Conservation (phyloP, 164 flowering plant genomes). For the Magnolia sinica region DNA sequence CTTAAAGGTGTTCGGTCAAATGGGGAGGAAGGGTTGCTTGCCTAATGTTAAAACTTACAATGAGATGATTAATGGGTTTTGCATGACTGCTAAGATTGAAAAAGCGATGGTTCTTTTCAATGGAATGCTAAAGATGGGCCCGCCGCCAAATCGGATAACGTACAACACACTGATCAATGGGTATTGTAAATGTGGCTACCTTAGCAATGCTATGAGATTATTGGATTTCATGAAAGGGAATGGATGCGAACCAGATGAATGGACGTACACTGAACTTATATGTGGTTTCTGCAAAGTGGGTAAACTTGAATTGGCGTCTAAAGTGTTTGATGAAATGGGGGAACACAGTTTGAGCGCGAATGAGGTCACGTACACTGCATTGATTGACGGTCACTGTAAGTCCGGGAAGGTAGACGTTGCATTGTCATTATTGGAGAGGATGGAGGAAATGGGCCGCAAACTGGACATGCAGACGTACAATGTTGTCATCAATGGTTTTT, state of each 20-base stretch:
- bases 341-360: constrained; percentile 51
- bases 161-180: constrained; percentile 71
- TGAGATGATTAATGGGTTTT: constrained; percentile 56
- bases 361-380: constrained; percentile 45
- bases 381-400: constrained; percentile 76
- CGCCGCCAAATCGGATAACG: constrained; percentile 58
- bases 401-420: constrained; percentile 53
- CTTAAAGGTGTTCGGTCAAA: constrained; percentile 46
- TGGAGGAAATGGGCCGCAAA: constrained; percentile 43
- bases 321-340: constrained; percentile 46
- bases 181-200: constrained; percentile 40
- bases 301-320: constrained; percentile 45
- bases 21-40: constrained; percentile 37
- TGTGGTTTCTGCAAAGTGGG: constrained; percentile 64
- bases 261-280: constrained; percentile 67
- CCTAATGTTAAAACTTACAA: constrained; percentile 53
- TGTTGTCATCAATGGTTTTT: constrained; percentile 58
- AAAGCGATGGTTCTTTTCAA: constrained; percentile 62
- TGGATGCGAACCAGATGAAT: constrained; percentile 66
- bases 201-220: constrained; percentile 60
- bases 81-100: constrained; percentile 35
- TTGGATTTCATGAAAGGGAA: constrained; percentile 62
- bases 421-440: constrained; percentile 43
- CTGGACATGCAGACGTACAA: constrained; percentile 58
- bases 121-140: constrained; percentile 62